These are phyloP conservation scores for Talaromyces sp. DNA, from an alignment of 2,329 filamentous ascomycete genomes.

Conservation along the genomic window DNA sequence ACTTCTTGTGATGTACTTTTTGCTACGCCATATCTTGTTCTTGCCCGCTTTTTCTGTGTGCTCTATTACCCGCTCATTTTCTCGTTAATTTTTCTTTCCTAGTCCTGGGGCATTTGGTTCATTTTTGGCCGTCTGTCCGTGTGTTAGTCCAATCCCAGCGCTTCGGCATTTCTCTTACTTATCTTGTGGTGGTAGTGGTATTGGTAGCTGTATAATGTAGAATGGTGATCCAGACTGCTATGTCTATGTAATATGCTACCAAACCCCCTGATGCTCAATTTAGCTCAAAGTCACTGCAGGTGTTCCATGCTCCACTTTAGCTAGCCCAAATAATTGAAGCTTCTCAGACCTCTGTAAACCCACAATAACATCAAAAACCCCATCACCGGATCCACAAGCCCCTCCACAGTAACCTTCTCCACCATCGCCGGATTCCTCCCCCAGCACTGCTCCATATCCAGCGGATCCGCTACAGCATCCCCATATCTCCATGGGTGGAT, in stretches of 20 bases:
- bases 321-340: too few relatives aligned
- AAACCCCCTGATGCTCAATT: too few relatives aligned
- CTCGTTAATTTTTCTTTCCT: conserved; percentile 24
- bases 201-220: not conserved
- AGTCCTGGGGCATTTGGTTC: conserved; percentile 17
- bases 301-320: too few relatives aligned
- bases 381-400: not conserved
- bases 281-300: not conserved
- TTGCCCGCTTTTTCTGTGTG: conserved; percentile 31
- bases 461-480: not conserved
- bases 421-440: not conserved
- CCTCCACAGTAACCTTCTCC: not conserved
- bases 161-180: conserved; percentile 25
- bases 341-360: not conserved
- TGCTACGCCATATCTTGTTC: conserved; percentile 32
- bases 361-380: not conserved
- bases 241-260: too few relatives aligned
- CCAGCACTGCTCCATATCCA: not conserved
- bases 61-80: conserved; percentile 33
- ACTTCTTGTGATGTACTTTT: conserved; percentile 35
- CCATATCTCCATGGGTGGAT: not conserved
- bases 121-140: conserved; percentile 20
- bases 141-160: conserved; percentile 32
- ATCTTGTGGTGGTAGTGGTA: not conserved
- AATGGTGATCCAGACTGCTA: too few relatives aligned